Base-by-base conservation (phyloP, 116 monocot genomes). In the Dioscorea cayenensis region DNA sequence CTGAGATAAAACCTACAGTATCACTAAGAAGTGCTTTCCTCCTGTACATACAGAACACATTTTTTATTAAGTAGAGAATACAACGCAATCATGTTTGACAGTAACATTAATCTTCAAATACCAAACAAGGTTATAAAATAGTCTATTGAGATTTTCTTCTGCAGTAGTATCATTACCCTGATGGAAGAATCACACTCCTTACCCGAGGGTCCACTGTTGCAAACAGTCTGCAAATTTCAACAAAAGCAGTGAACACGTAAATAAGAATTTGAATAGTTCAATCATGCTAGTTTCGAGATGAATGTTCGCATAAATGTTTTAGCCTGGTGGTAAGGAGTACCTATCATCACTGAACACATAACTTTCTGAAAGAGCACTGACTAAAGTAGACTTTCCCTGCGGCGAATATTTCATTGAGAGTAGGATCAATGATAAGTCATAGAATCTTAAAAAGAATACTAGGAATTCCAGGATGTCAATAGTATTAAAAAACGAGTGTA, bases 1-100 rank as follows among this genome's bases (percentile, higher is more conserved):
- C 97, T 49, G 93, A 97, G 69, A 97, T 97, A 78, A 97, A 97
- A n/a, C 97, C 97, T 43, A 97, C 97, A 11, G 97, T 97, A 83
- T 97, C 97, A 66, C 97, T 93, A 67, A 97, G 97, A 78, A 97
- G 82, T 55, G 49, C 78, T 84, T 97, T 97, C 68, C 59, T 86
- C 81, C 97, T 97, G 76, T 27, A 66, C 9, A 75, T 2, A 63
- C 7, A 50, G 22, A 9, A 50, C 13, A 9, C 0, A 62, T 20
- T 27, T 20, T 20, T 18, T 11, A 61, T 61, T 7, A 1, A 5
- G 59, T 59, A 59, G 10, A 16, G 21, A 17, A 59, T 59, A 10
- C 16, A 17, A 59, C n/a, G 59, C 59, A 21, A 21, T n/a, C 59
- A 59, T 59, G 21, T 6, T 43, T 43, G 43, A 5, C 43, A 43